phyloP scores from a whole-genome alignment of 257 asterid species.

The Solanum megistacrolobum region DNA sequence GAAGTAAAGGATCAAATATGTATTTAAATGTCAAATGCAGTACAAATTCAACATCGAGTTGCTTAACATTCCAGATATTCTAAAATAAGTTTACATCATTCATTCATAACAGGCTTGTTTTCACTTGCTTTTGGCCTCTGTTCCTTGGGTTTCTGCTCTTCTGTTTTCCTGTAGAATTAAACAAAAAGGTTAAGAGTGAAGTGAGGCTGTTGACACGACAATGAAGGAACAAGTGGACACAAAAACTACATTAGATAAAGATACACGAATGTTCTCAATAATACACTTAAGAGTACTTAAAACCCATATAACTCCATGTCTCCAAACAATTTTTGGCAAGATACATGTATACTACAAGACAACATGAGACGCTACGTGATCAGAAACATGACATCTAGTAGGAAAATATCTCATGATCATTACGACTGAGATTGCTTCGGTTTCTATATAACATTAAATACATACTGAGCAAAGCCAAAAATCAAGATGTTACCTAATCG shows the following conservation, averaged over 20 bases:
- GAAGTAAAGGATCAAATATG: not conserved
- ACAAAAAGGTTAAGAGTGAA: not conserved
- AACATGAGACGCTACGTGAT: not conserved
- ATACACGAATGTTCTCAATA: not conserved
- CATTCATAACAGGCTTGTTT: slow-evolving; percentile 23
- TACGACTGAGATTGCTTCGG: not conserved
- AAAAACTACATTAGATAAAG: not conserved
- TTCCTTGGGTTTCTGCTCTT: slow-evolving; percentile 94
- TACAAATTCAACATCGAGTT: not conserved
- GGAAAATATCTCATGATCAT: not conserved
- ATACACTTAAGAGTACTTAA: not conserved
- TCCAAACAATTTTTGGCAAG: not conserved
- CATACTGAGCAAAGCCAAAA: not conserved
- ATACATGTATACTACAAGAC: not conserved
- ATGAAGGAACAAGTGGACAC: not conserved
- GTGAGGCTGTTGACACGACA: not conserved
- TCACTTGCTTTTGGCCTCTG: slow-evolving; percentile 88
- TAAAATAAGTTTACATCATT: slow-evolving; percentile 17
- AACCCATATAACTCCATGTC: not conserved
- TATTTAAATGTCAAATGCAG: not conserved
- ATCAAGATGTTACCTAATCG: not conserved
- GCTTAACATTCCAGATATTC: not conserved
- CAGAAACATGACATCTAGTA: not conserved
- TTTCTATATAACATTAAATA: not conserved
- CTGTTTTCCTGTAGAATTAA: slow-evolving; percentile 57